Evolutionary conservation across 495 filamentous ascomycete species (phyloP), one percentile per base, ranked within the genome.

Genomic region (Aspergillus hancockii): DNA sequence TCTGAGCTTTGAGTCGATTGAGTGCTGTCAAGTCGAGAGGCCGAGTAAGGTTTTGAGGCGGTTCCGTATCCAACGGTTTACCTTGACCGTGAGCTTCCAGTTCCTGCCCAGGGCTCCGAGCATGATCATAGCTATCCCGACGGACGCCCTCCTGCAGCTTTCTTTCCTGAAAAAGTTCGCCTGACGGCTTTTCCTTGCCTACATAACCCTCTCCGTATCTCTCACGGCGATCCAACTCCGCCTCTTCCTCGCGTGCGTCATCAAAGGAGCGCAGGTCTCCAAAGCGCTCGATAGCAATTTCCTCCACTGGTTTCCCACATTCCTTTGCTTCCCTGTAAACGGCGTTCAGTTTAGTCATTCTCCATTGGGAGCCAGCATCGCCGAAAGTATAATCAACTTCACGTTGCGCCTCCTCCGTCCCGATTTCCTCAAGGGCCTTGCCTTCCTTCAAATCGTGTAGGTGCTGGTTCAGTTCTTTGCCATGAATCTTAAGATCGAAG

Each of bases 181-280:
- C 95, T 53, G 84, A 90, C 4, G 94, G 94, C 62, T 91, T 96
- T 49, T 90, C 84, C 65, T 97, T 96, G 36, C 88, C 88, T 25
- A 93, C 85, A 65, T 93, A 97, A 30, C 89, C 90, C 53, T 88
- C 79, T 0, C 95, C 95, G 66, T 98, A 99, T 45, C 85, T 84
- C 54, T 87, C 84, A 54, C 92, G 83, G 36, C 94, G 81, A 40
- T 95, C 95, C 54, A 99, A 55, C 66, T 99, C 94, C n/a, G 84
- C 85, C 75, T 96, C 89, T 67, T 99, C 95, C 68, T 99, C 94
- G 54, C 94, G 81, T 4, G 92, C 93, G 65, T 97, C 90, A 67
- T 99, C 94, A 69, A 97, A 97, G 3, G 88, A 87, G 23, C 87
- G 83, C 21, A 99, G 71, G 64, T 85, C 85, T 13, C 93, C 95